These are phyloP conservation scores for Scenedesmus sp. DNA, from an alignment of 163 green algal genomes.

Conservation along the genomic window DNA sequence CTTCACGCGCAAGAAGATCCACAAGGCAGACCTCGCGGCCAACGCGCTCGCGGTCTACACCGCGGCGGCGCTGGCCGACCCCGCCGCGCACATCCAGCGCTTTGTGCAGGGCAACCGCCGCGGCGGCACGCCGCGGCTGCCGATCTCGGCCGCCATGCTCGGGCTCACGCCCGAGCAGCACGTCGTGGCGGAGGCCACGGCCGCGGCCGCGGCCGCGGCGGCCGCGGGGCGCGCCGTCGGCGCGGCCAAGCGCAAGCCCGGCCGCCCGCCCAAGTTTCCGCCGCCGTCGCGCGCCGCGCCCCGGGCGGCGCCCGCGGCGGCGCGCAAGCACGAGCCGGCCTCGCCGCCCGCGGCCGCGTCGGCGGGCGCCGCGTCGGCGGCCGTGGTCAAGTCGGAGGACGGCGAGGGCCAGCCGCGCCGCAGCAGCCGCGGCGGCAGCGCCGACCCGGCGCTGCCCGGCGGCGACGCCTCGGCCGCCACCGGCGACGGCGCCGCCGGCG, in stretches of 20 bases:
- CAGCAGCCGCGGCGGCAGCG: background rate
- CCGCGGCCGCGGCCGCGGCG: slow-evolving; percentile 14
- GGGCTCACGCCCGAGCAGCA: slow-evolving; percentile 1
- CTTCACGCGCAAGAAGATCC: slow-evolving; percentile 36
- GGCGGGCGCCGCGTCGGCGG: slow-evolving; percentile 2
- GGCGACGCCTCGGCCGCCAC: no score
- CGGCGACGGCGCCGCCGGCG: no score
- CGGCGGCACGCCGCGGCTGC: background rate
- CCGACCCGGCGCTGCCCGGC: no score
- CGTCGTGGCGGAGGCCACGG: slow-evolving; percentile 9
- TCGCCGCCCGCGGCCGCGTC: background rate
- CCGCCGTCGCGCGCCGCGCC: no score
- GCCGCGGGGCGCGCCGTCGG: slow-evolving; percentile 7
- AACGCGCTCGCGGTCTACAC: no score
- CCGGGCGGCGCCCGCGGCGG: no score
- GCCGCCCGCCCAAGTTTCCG: background rate
- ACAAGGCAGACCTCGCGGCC: slow-evolving; percentile 12
- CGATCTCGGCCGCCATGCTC: no score
- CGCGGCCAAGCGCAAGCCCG: slow-evolving; percentile 35
- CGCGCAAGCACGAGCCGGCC: background rate
- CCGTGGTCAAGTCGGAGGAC: background rate
- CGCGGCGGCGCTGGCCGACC: no score
- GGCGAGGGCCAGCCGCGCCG: slow-evolving; percentile 1
- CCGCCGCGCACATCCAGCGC: no score
- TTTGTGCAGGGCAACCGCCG: background rate